phyloP scores from a whole-genome alignment of 805 yeast genomes.

The Candida dajiaensis region DNA sequence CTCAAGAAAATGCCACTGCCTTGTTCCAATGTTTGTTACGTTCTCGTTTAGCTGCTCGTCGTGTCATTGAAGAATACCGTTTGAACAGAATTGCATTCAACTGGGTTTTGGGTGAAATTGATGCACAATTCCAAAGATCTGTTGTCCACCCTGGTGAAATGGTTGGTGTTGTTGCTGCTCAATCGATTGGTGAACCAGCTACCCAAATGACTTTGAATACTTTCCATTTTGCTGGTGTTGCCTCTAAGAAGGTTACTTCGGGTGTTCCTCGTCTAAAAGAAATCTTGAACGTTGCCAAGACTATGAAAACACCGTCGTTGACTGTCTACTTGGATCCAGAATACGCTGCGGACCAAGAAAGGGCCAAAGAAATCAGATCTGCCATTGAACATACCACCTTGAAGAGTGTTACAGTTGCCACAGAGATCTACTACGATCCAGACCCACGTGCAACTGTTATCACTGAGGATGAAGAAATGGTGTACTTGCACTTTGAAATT shows the following conservation, averaged over 20 bases:
- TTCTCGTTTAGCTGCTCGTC: constrained; percentile 84
- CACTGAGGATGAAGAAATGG: constrained; percentile 95
- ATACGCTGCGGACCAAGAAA: constrained; percentile 82
- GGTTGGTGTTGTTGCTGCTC: constrained; percentile 98
- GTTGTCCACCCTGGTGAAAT: constrained; percentile 96
- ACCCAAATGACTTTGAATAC: constrained; percentile 97
- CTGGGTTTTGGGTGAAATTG: constrained; percentile 94
- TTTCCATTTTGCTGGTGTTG: constrained; percentile 97
- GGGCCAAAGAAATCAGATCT: constrained; percentile 91
- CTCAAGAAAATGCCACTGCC: constrained; percentile 87
- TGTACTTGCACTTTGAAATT: constrained; percentile 93
- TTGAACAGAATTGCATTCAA: constrained; percentile 82
- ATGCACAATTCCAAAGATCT: constrained; percentile 86
- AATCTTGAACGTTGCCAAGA: constrained; percentile 96
- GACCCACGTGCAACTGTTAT: constrained; percentile 97
- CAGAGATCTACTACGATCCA: constrained; percentile 96
- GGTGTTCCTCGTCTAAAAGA: constrained; percentile 98
- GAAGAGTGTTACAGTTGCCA: constrained; percentile 92
- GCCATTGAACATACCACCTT: constrained; percentile 95
- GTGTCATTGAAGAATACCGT: constrained; percentile 87
- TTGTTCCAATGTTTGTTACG: constrained; percentile 89
- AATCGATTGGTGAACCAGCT: constrained; percentile 97
- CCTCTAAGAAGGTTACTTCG: constrained; percentile 90
- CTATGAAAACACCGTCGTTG: constrained; percentile 98
- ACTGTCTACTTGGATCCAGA: constrained; percentile 86